Conservation (phyloP, 495 filamentous ascomycete species). For the Clavariopsis aquatica region DNA sequence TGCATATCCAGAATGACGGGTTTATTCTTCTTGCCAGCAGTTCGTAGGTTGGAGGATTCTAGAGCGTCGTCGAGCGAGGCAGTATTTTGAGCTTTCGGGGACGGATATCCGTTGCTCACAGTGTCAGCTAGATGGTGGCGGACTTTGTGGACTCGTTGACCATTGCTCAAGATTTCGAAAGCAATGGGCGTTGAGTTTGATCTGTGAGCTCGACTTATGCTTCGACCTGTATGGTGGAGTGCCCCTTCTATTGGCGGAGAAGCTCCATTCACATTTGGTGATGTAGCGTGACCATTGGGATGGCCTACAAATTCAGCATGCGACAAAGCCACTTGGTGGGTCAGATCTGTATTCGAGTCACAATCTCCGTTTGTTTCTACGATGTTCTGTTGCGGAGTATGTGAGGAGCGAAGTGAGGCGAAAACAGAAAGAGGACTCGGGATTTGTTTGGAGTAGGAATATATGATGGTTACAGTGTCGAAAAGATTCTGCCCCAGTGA, state of each 20-base stretch:
- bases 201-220: background rate
- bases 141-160: slow-evolving; percentile 17
- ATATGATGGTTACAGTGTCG: slow-evolving; percentile 34
- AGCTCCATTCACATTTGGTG: slow-evolving; percentile 10
- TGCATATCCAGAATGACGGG: background rate
- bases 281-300: slow-evolving; percentile 12
- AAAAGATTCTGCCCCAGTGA: slow-evolving; percentile 33
- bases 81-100: background rate
- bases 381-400: background rate
- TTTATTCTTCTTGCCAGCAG: slow-evolving; percentile 11
- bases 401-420: slow-evolving; percentile 7
- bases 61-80: slow-evolving; percentile 14
- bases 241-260: background rate
- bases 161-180: slow-evolving; percentile 12
- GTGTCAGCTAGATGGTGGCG: slow-evolving; percentile 6
- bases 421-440: slow-evolving; percentile 20
- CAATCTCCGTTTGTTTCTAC: background rate
- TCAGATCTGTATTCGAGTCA: background rate
- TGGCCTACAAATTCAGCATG: background rate
- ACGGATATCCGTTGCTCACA: background rate
- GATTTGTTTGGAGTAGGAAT: slow-evolving; percentile 31
- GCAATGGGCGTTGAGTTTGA: background rate
- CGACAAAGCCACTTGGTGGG: background rate
- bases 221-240: background rate
- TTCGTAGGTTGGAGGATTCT: background rate